These are phyloP conservation scores for Penicilliopsis zonata DNA, from an alignment of 495 filamentous ascomycete species.

Conservation along the genomic window DNA sequence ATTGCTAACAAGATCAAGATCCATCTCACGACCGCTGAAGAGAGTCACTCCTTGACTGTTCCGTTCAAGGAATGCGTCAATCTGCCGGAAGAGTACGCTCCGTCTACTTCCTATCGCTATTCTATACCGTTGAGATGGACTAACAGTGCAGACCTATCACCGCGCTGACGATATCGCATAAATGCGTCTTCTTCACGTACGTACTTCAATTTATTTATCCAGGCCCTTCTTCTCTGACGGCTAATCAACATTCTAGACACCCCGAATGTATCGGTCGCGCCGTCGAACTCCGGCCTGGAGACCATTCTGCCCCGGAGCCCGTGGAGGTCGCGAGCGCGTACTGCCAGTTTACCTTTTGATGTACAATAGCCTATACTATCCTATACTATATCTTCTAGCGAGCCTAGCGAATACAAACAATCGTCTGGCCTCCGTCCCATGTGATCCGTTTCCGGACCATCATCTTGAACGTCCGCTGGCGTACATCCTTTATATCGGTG, in stretches of 20 bases:
- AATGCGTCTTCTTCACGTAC: neutral
- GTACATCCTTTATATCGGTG: constrained; percentile 5
- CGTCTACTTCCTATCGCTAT: too few relatives aligned
- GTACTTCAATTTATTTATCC: neutral
- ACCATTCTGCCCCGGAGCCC: neutral
- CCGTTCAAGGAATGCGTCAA: neutral
- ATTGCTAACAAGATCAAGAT: too few relatives aligned
- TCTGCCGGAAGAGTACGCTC: neutral
- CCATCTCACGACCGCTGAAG: neutral
- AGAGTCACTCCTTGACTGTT: neutral
- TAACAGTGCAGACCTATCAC: neutral
- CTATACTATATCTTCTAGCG: too few relatives aligned
- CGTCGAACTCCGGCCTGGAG: neutral
- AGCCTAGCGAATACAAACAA: constrained; percentile 12
- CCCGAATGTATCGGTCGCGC: neutral
- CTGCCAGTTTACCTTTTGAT: too few relatives aligned
- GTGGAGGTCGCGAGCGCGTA: neutral
- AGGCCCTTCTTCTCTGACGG: neutral
- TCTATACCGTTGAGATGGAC: neutral
- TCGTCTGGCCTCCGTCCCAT: constrained; percentile 16
- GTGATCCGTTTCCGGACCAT: constrained; percentile 14
- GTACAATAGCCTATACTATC: too few relatives aligned
- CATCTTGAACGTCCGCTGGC: constrained; percentile 10
- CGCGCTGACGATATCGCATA: neutral
- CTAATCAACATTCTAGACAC: neutral